A percentile compares a stretch with the other conserved stretches of the same genome.
These are phyloP conservation scores for Stromatinia cepivora DNA, from an alignment of 2,329 filamentous ascomycete species.

Conservation along the genomic window DNA sequence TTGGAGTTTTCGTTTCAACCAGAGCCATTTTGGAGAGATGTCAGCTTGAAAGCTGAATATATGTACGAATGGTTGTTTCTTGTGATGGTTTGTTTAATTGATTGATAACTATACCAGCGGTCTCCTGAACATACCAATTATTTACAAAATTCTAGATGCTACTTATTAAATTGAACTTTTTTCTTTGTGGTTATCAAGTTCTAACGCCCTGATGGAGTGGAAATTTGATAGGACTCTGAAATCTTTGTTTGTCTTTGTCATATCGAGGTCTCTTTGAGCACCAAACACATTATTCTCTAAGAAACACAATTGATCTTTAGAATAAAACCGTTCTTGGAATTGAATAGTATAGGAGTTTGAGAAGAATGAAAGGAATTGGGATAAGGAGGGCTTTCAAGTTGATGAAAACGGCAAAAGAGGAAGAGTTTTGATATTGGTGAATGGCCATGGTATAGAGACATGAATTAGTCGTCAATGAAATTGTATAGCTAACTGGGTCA, in stretches of 20 bases:
- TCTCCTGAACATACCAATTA: not conserved
- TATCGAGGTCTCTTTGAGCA: not conserved
- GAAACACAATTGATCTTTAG: constrained; percentile 13
- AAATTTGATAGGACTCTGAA: not conserved
- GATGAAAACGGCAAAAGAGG: constrained; percentile 17
- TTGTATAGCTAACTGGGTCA: not conserved
- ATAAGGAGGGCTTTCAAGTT: not conserved
- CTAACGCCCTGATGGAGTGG: not conserved
- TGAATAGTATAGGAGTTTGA: not conserved
- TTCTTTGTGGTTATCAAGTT: not conserved
- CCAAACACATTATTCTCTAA: not conserved
- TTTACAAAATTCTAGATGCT: not conserved
- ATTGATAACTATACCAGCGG: not conserved
- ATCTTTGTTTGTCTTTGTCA: constrained; percentile 19
- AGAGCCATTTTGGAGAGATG: not conserved
- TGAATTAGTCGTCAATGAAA: not conserved
- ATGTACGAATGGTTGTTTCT: not conserved
- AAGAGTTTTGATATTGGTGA: not conserved
- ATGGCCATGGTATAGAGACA: not conserved
- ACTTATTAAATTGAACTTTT: not conserved
- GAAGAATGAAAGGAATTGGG: not conserved
- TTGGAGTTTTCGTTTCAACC: not conserved
- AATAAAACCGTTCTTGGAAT: not conserved
- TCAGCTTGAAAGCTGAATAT: not conserved
- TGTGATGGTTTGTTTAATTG: not conserved